Base-by-base conservation (phyloP, 306 rosid species). In the Oemleria cerasiformis region DNA sequence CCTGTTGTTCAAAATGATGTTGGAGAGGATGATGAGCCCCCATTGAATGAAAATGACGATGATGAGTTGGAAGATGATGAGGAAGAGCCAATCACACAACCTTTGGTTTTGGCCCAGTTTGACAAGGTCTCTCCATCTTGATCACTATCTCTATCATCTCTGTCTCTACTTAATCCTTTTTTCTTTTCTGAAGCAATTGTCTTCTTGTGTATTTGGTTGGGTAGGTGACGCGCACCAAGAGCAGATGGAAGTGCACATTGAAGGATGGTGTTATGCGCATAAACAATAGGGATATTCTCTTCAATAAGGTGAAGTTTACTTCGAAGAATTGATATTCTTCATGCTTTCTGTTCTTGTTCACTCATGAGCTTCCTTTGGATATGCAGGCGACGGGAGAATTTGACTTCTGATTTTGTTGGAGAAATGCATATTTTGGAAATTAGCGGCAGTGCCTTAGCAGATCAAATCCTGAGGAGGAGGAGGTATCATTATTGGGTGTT, bases 191-290 rank as follows among this genome's bases (percentile, higher is more conserved):
- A 30, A 65, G 65, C 43, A 15, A 17, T 47, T 43, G 39, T 15
- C 67, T 70, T 80, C 38, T 72, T n/a, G 45, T 63, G 49, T 63
- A 23, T 56, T 66, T 67, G 73, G 59, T 55, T 68, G 75, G 21
- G 57, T 63, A 95, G 99, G 99, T 95, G 76, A 88, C 97, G 11
- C 97, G 99, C 58, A 95, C 99, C 57, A 95, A 95, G 86, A 95
- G 97, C 86, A 89, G 59, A 92, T 95, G 99, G 99, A 95, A 91
- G 68, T 95, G 99, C 88, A 84, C 92, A 25, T 77, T 95, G 75
- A 95, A 92, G 86, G 99, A 95, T 81, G 99, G 99, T 72, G 85
- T 95, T 78, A 92, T 95, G 97, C 99, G 80, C 77, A 95, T 95
- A 82, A 89, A 92, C 78, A 76, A 95, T 58, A 95, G 86, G 88